Conservation (phyloP, 345 rosid genomes). For the Cardamine resedifolia region DNA sequence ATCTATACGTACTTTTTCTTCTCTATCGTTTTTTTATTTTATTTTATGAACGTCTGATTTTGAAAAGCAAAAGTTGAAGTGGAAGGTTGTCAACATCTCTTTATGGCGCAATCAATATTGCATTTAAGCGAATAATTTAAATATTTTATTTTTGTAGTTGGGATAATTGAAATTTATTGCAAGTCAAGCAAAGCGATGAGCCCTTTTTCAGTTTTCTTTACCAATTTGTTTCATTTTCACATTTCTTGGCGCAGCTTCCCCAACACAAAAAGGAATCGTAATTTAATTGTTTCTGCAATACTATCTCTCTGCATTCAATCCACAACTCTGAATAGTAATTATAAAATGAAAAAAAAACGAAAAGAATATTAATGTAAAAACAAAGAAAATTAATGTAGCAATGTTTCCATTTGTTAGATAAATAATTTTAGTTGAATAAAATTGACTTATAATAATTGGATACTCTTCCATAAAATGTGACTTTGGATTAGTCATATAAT, state of each 20-base stretch:
- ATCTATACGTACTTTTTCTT: background rate
- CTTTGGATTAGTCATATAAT: background rate
- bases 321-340: constrained; percentile 15
- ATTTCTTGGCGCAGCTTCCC: constrained; percentile 36
- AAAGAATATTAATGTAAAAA: too few species aligned
- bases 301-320: constrained; percentile 30
- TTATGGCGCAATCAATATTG: constrained; percentile 36
- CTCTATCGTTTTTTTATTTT: background rate
- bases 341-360: background rate
- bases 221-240: background rate
- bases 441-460: background rate
- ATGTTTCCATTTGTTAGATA: background rate
- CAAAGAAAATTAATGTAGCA: background rate
- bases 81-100: constrained; percentile 39
- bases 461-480: background rate
- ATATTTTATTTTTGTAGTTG: constrained; percentile 18
- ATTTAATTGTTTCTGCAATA: constrained; percentile 4
- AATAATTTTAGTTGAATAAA: background rate
- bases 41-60: background rate
- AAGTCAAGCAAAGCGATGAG: constrained; percentile 38
- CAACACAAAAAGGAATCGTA: constrained; percentile 24
- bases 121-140: constrained; percentile 23
- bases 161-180: constrained; percentile 40
- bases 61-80: constrained; percentile 26
- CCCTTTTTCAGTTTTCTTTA: constrained; percentile 29